Evolutionary conservation across 495 filamentous ascomycete species (phyloP), one percentile per base, ranked within the genome.

Genomic region (Hypoxylon perforatum): DNA sequence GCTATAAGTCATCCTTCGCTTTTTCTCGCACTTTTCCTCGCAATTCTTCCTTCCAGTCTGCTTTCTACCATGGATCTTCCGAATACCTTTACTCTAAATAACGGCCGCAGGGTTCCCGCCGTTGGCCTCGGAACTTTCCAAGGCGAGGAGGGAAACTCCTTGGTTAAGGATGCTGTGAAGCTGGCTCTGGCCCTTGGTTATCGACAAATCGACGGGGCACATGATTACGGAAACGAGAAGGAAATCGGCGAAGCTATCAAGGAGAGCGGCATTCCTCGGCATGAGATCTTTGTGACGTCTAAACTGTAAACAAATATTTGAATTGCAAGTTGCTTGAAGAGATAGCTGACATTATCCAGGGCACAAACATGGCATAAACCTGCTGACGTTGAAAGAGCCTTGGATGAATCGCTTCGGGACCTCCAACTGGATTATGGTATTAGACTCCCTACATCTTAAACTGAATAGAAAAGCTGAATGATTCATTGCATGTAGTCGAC

Each of bases 171-270:
- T 8, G 73, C 74, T 1, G 76, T 77, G 10, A 74, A 73, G 36
- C 47, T 51, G 15, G 76, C 80, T 9, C 61, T 80, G 18, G 61
- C 70, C 4, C 41, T 61, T 12, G 76, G 80, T 0, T 80, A 81
- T 61, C 67, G 75, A 15, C 77, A 81, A 36, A 74, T 81, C 19
- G 78, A 82, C 48, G 71, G 70, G 10, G 78, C 80, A 15, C 67
- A 71, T 53, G 67, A 75, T 3, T 82, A 82, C 30, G 71, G 74
- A 8, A 81, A 79, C 44, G 80, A 81, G 57, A 69, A 59, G 17
- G 78, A 78, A 23, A 72, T 80, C 52, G 80, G 77, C 0, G 72
- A 71, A 52, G 77, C 72, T 9, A 79, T 80, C 63, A 75, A 74
- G 17, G 77, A 77, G 53, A 70, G 67, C 9, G 71, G 76, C 0